phyloP scores from a whole-genome alignment of 2,329 filamentous ascomycete species.

The Fusarium palustre region DNA sequence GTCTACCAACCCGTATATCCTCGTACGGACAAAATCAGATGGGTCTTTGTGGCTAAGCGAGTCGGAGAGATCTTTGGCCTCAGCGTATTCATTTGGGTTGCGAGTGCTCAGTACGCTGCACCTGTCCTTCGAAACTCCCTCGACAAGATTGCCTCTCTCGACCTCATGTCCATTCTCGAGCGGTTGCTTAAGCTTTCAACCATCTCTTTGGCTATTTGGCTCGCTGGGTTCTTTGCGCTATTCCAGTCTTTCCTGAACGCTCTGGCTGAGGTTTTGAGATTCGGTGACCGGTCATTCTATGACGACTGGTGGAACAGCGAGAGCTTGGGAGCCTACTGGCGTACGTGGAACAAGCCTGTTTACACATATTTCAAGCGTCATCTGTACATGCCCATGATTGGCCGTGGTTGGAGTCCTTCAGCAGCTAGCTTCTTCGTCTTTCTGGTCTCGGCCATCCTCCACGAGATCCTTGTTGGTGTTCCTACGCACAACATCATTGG shows the following conservation, averaged over 20 bases:
- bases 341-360: constrained; percentile 97
- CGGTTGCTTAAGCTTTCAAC: constrained; percentile 94
- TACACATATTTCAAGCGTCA: constrained; percentile 97
- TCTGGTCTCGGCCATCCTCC: constrained; percentile 85
- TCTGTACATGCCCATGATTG: constrained; percentile 88
- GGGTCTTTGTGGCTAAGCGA: constrained; percentile 88
- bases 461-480: constrained; percentile 92
- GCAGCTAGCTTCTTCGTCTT: constrained; percentile 86
- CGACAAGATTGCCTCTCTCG: constrained; percentile 83
- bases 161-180: constrained; percentile 85
- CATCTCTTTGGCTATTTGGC: constrained; percentile 95
- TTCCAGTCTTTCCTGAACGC: constrained; percentile 96
- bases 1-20: constrained; percentile 98
- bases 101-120: constrained; percentile 92
- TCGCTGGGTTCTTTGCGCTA: constrained; percentile 95
- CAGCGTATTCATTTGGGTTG: constrained; percentile 93
- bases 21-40: constrained; percentile 82
- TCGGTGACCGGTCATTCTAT: constrained; percentile 95
- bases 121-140: constrained; percentile 91
- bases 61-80: constrained; percentile 81
- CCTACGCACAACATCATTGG: constrained; percentile 94
- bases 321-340: constrained; percentile 89
- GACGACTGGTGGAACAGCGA: constrained; percentile 98
- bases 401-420: constrained; percentile 79
- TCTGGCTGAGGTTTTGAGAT: constrained; percentile 87